phyloP scores from a whole-genome alignment of 1,139 yeast genomes.

The Pichia cactophila region DNA sequence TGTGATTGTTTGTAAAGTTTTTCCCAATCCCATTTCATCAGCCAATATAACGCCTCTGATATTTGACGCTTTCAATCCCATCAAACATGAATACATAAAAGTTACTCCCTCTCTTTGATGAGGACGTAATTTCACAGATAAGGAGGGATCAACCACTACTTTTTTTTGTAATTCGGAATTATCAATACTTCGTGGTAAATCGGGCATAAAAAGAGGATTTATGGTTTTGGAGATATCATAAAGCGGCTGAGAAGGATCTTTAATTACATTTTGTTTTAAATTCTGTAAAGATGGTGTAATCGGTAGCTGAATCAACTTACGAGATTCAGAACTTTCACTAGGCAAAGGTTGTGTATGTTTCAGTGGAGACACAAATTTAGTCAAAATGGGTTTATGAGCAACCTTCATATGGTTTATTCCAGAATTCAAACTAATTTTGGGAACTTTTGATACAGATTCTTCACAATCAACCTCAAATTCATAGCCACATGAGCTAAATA shows the following conservation, averaged over 20 bases:
- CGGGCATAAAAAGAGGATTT: conserved; percentile 39
- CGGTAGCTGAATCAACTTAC: neutral
- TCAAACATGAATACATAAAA: conserved; percentile 74
- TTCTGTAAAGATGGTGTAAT: neutral
- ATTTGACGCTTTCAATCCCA: conserved; percentile 50
- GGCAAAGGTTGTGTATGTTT: neutral
- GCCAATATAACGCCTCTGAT: conserved; percentile 80
- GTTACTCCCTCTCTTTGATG: conserved; percentile 82
- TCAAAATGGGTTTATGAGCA: neutral
- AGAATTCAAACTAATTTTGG: neutral
- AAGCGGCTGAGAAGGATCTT: conserved; percentile 4
- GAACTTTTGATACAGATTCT: conserved; percentile 3
- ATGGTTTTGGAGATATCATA: conserved; percentile 24
- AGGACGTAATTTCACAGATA: conserved; percentile 54
- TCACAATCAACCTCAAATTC: conserved; percentile 48
- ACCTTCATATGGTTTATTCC: neutral
- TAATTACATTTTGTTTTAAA: neutral
- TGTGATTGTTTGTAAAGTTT: conserved; percentile 79
- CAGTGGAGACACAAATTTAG: neutral
- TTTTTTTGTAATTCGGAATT: conserved; percentile 4
- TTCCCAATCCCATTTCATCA: conserved; percentile 97
- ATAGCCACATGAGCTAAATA: conserved; percentile 40
- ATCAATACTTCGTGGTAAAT: conserved; percentile 16
- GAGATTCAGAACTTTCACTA: neutral
- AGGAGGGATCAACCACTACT: conserved; percentile 63